phyloP scores from a whole-genome alignment of 2,329 filamentous ascomycete genomes.

The Bipolaris zeicola region DNA sequence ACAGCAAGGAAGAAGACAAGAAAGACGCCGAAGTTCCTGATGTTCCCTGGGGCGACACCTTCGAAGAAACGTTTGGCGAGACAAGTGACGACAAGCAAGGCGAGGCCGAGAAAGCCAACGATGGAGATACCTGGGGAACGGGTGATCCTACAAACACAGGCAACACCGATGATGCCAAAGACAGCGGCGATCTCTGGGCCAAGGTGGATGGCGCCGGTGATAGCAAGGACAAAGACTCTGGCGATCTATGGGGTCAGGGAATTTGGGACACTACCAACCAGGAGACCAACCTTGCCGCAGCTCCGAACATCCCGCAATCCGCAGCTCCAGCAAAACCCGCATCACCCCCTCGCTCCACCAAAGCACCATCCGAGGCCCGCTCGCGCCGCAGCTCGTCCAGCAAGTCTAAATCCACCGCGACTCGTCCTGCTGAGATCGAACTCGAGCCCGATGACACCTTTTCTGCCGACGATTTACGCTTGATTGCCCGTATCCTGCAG shows the following conservation, averaged over 20 bases:
- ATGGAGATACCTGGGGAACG: background rate
- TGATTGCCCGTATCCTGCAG: constrained; percentile 53
- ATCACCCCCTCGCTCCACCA: constrained; percentile 5
- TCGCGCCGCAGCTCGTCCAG: constrained; percentile 1
- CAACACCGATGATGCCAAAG: background rate
- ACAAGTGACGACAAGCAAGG: background rate
- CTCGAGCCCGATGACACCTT: constrained; percentile 38
- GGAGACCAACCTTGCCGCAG: background rate
- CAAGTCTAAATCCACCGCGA: background rate
- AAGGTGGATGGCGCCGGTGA: background rate
- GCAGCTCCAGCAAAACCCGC: background rate
- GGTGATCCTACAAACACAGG: background rate
- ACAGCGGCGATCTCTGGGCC: background rate
- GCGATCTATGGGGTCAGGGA: background rate
- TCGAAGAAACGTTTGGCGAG: background rate
- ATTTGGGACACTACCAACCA: background rate
- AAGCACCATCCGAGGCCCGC: constrained; percentile 1
- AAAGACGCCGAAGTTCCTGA: background rate
- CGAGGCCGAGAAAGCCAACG: background rate
- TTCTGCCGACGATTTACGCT: constrained; percentile 43
- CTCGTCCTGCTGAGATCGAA: constrained; percentile 21
- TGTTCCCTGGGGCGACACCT: background rate
- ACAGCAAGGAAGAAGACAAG: background rate
- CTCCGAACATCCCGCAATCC: background rate
- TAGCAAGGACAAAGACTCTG: background rate